Percentiles rank a stretch among this genome's conserved stretches.
phyloP scores from a whole-genome alignment of 2,329 filamentous ascomycete species.

The Fusarium nematophilum region DNA sequence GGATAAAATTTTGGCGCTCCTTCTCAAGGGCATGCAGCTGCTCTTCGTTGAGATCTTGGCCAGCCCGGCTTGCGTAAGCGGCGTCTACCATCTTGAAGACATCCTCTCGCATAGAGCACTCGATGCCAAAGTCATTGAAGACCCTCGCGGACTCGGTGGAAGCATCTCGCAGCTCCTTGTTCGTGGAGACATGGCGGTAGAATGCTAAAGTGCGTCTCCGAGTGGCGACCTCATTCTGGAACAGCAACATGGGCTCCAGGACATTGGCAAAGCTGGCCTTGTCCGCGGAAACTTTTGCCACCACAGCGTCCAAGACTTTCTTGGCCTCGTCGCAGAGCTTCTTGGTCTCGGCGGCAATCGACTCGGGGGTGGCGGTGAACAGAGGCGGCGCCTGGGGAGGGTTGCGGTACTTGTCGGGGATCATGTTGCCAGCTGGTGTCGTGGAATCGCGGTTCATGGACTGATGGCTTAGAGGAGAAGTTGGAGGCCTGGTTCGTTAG shows the following conservation, averaged over 20 bases:
- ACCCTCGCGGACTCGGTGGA: constrained; percentile 41
- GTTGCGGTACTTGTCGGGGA: no score
- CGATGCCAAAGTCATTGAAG: constrained; percentile 55
- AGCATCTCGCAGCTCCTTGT: constrained; percentile 42
- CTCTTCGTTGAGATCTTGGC: constrained; percentile 71
- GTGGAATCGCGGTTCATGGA: no score
- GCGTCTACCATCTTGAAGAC: constrained; percentile 40
- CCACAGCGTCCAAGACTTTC: constrained; percentile 37
- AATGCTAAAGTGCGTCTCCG: constrained; percentile 34
- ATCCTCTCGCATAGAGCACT: constrained; percentile 40
- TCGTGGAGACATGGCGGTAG: constrained; percentile 41
- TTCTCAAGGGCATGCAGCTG: constrained; percentile 77
- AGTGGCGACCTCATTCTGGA: constrained; percentile 35
- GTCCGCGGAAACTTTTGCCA: constrained; percentile 20
- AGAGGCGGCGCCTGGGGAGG: constrained; percentile 38
- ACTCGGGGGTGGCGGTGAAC: constrained; percentile 27
- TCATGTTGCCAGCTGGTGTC: no score
- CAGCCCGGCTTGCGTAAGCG: constrained; percentile 57
- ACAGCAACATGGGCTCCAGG: constrained; percentile 34
- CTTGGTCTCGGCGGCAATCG: constrained; percentile 30
- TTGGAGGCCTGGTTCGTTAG: no score
- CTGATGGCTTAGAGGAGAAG: no score
- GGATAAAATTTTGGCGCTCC: constrained; percentile 79
- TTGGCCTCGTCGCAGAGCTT: constrained; percentile 50
- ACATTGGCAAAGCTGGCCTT: constrained; percentile 38